Percentiles rank a stretch among this genome's conserved stretches.
phyloP scores from a whole-genome alignment of 2,329 filamentous ascomycete species.

The Trichoderma asperellum region DNA sequence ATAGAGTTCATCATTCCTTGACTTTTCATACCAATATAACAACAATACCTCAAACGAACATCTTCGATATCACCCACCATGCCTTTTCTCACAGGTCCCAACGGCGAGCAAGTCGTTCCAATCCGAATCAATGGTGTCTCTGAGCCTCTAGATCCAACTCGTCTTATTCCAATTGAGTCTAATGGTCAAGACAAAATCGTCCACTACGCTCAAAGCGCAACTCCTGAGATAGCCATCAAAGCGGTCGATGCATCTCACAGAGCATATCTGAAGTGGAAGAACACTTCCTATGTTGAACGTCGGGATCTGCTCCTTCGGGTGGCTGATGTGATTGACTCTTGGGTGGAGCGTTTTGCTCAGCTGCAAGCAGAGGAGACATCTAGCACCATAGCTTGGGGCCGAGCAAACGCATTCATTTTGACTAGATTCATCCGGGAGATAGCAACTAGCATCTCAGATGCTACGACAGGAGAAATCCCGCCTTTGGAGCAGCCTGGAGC shows the following conservation, averaged over 20 bases:
- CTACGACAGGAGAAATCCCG: conserved; percentile 6
- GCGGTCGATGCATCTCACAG: conserved; percentile 60
- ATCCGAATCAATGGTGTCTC: conserved; percentile 18
- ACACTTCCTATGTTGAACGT: conserved; percentile 61
- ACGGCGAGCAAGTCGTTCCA: conserved; percentile 22
- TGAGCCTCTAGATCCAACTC: conserved; percentile 1
- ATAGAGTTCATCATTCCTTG: background rate
- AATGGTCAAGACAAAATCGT: conserved; percentile 1
- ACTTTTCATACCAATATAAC: background rate
- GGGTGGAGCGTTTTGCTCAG: conserved; percentile 62
- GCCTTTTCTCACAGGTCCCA: conserved; percentile 22
- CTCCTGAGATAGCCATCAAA: conserved; percentile 57
- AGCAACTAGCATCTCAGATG: conserved; percentile 46
- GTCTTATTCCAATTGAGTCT: conserved; percentile 20
- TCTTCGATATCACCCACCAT: background rate
- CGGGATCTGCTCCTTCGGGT: conserved; percentile 72
- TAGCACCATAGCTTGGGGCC: conserved; percentile 44
- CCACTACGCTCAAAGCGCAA: conserved; percentile 42
- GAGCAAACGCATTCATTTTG: conserved; percentile 45
- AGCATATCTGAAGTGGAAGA: conserved; percentile 72
- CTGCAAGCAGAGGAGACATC: conserved; percentile 62
- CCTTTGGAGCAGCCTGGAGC: conserved; percentile 3
- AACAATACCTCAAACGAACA: background rate
- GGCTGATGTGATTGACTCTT: conserved; percentile 63
- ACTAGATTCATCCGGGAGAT: conserved; percentile 48